These are phyloP conservation scores for Filobasidium floriforme DNA, from an alignment of 768 basidiomycete species.

Conservation along the genomic window DNA sequence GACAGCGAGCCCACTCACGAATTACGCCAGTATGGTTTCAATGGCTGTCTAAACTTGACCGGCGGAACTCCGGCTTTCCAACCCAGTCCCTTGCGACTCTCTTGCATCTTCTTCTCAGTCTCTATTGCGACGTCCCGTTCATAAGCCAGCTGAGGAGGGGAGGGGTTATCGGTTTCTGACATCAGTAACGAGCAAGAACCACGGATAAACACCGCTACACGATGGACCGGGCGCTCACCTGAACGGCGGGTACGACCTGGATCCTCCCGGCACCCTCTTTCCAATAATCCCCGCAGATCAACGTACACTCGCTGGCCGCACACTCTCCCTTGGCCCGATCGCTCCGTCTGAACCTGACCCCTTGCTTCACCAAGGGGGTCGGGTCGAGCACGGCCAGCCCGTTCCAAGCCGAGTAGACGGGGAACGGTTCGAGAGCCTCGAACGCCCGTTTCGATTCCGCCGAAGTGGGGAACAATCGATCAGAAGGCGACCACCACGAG, in stretches of 20 bases:
- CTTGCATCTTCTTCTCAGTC: slow-evolving; percentile 26
- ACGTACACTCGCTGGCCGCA: slow-evolving; percentile 37
- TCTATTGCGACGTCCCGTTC: slow-evolving; percentile 33
- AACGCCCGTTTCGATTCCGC: slow-evolving; percentile 25
- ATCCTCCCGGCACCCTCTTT: slow-evolving; percentile 36
- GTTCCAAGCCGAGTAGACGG: slow-evolving; percentile 44
- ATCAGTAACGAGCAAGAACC: neutral
- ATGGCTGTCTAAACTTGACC: slow-evolving; percentile 2
- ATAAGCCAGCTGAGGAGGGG: slow-evolving; percentile 33
- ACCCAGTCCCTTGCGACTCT: slow-evolving; percentile 28
- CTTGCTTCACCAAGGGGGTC: slow-evolving; percentile 36
- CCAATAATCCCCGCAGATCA: slow-evolving; percentile 40
- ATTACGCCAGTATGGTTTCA: slow-evolving; percentile 26
- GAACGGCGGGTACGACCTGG: slow-evolving; percentile 42
- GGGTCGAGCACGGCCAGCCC: slow-evolving; percentile 41
- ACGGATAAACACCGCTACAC: too few relatives aligned
- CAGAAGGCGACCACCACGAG: slow-evolving; percentile 40
- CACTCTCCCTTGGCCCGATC: slow-evolving; percentile 34
- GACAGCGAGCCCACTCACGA: slow-evolving; percentile 24
- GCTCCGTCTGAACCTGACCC: slow-evolving; percentile 41
- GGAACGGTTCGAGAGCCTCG: slow-evolving; percentile 33
- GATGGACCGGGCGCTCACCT: slow-evolving; percentile 29
- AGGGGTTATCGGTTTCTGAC: neutral
- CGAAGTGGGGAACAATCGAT: slow-evolving; percentile 33
- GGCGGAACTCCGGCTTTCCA: slow-evolving; percentile 39